These are phyloP conservation scores for Pichia insulana DNA, from an alignment of 805 yeast genomes.

Conservation along the genomic window DNA sequence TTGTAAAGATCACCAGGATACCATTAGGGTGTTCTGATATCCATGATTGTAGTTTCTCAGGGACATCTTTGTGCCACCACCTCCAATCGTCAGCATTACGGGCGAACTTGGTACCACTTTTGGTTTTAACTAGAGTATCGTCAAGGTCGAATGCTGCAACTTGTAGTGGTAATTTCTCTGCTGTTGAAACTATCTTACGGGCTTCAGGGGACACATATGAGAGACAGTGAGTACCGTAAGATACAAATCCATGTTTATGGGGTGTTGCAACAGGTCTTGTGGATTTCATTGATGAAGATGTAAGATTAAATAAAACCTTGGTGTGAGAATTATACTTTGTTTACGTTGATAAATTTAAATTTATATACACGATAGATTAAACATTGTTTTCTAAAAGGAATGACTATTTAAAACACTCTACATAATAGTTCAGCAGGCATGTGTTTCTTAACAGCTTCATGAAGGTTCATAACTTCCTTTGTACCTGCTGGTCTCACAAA, in stretches of 20 bases:
- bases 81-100: slow-evolving; percentile 65
- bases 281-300: too few relatives aligned
- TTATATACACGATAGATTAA: too few relatives aligned
- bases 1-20: slow-evolving; percentile 65
- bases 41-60: slow-evolving; percentile 16
- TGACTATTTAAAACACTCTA: slow-evolving; percentile 48
- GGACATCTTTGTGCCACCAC: slow-evolving; percentile 33
- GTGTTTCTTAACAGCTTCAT: slow-evolving; percentile 74
- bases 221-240: slow-evolving; percentile 8
- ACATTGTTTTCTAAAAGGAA: too few relatives aligned
- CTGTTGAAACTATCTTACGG: too few relatives aligned
- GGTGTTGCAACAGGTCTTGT: too few relatives aligned
- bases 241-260: background rate
- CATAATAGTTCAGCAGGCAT: slow-evolving; percentile 74
- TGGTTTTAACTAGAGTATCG: slow-evolving; percentile 63
- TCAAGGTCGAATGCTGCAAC: slow-evolving; percentile 79
- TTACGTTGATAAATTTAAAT: background rate
- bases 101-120: slow-evolving; percentile 52
- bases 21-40: slow-evolving; percentile 1
- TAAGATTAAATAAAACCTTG: too few relatives aligned
- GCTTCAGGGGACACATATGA: background rate
- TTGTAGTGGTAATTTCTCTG: too few relatives aligned
- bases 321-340: too few relatives aligned
- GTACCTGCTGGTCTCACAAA: slow-evolving; percentile 44
- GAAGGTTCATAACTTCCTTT: slow-evolving; percentile 56